These are phyloP conservation scores for Penicillium herquei DNA, from an alignment of 495 filamentous ascomycete species.

Conservation along the genomic window DNA sequence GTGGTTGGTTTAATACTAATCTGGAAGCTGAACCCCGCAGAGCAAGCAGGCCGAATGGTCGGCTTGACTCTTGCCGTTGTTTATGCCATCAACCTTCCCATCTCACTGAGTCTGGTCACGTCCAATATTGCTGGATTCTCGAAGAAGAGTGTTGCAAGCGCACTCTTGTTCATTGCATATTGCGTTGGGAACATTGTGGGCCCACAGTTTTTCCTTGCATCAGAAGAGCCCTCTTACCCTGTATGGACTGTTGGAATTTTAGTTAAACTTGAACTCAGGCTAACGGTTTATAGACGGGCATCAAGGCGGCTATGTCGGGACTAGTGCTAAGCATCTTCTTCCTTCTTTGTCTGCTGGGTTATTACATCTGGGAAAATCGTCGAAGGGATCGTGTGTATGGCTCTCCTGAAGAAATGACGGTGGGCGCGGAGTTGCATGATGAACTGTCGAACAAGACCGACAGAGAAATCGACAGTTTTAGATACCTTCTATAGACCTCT, in stretches of 20 bases:
- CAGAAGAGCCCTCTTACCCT: conserved; percentile 32
- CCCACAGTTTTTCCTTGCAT: conserved; percentile 36
- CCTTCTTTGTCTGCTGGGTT: too few relatives aligned
- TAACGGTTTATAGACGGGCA: too few relatives aligned
- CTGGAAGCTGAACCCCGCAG: conserved; percentile 52
- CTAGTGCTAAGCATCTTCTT: too few relatives aligned
- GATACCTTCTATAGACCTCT: too few relatives aligned
- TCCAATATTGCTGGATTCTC: conserved; percentile 56
- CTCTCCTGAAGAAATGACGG: too few relatives aligned
- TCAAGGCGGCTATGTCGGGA: too few relatives aligned
- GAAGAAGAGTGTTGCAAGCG: conserved; percentile 26
- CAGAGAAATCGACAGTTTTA: too few relatives aligned
- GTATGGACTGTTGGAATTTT: conserved; percentile 13
- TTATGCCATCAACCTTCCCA: conserved; percentile 54
- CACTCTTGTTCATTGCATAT: conserved; percentile 40
- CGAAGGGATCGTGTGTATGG: too few relatives aligned
- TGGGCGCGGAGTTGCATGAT: too few relatives aligned
- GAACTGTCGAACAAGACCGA: too few relatives aligned
- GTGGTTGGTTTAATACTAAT: conserved; percentile 61
- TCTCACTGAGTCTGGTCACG: conserved; percentile 51
- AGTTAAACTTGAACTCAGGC: too few relatives aligned
- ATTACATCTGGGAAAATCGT: too few relatives aligned
- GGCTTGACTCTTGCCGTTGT: conserved; percentile 55
- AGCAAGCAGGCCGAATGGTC: conserved; percentile 50
- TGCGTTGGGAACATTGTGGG: conserved; percentile 54